Evolutionary conservation across 345 rosid genomes (phyloP), one percentile per base, ranked within the genome.

Genomic region (Brassica juncea): DNA sequence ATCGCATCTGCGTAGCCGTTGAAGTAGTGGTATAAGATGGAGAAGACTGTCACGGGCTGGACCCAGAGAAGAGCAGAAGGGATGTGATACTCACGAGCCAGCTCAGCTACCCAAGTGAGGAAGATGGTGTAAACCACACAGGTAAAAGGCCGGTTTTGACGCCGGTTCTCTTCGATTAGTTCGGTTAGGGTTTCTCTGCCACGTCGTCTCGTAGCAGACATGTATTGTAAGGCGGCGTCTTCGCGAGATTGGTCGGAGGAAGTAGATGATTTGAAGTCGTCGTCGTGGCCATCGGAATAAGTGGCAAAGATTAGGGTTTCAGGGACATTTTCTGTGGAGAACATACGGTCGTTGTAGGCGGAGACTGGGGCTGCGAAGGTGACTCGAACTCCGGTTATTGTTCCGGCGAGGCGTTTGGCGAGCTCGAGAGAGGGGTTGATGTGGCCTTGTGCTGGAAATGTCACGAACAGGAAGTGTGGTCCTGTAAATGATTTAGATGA

Each of bases 391-490:
- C 91, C 90, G 11, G 71, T 5, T 57, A 82, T 71, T 7, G 84
- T 34, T 42, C 37, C 52, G 23, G 79, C 83, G 4, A 91, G 82
- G 12, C 86, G 87, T 80, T 86, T 89, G 47, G 93, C 89, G 8
- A 89, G 83, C 30, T 86, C 85, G 74, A 88, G 86, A 55, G 81
- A 9, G 2, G 94, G 97, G 75, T 88, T 91, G 34, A 91, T 74
- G 82, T 89, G 97, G 65, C 97, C 97, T 68, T 87, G 94, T 0
- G 82, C 84, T 2, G 97, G 90, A 52, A 37, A 85, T 2, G 87
- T 77, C 1, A 91, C 79, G 2, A 91, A 76, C 31, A 89, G 81
- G 66, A 89, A 62, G 66, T 62, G 66, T 30, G 66, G 66, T 28
- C 66, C 37, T 8, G 14, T 39, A 39, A 39, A 4, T 8, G 44